These are phyloP conservation scores for Dalbergia cochinchinensis DNA, from an alignment of 306 rosid genomes.

Conservation along the genomic window DNA sequence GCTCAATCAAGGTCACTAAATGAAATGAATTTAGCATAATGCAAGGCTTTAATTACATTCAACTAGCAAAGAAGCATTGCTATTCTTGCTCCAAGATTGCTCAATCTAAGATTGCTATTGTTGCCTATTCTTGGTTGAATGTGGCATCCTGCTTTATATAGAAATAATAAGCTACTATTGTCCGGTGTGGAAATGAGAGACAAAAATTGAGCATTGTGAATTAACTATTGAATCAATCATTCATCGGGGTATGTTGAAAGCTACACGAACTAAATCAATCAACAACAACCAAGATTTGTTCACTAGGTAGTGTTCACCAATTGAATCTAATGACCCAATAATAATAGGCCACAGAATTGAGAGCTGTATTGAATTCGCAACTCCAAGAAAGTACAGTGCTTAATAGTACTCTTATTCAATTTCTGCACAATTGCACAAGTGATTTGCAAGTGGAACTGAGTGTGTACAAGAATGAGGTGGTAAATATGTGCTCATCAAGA, in stretches of 20 bases:
- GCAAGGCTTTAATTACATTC: conserved; percentile 7
- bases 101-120: not conserved
- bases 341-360: not conserved
- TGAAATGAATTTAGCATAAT: conserved; percentile 1
- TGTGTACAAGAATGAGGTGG: too few relatives aligned
- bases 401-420: not conserved
- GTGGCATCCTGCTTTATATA: not conserved
- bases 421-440: not conserved
- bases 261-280: not conserved
- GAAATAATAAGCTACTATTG: too few relatives aligned
- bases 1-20: conserved; percentile 27
- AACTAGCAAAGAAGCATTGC: not conserved
- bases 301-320: too few relatives aligned
- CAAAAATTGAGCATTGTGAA: not conserved
- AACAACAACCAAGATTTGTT: too few relatives aligned
- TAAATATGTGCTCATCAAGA: too few relatives aligned
- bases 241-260: not conserved
- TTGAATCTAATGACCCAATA: not conserved
- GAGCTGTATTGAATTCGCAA: too few relatives aligned
- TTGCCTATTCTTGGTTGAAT: not conserved
- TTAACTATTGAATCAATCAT: not conserved
- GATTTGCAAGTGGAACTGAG: not conserved
- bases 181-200: too few relatives aligned
- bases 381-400: not conserved
- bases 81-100: not conserved